Conservation (phyloP, 2,329 filamentous ascomycete genomes). For the Trichoderma brevicompactum region DNA sequence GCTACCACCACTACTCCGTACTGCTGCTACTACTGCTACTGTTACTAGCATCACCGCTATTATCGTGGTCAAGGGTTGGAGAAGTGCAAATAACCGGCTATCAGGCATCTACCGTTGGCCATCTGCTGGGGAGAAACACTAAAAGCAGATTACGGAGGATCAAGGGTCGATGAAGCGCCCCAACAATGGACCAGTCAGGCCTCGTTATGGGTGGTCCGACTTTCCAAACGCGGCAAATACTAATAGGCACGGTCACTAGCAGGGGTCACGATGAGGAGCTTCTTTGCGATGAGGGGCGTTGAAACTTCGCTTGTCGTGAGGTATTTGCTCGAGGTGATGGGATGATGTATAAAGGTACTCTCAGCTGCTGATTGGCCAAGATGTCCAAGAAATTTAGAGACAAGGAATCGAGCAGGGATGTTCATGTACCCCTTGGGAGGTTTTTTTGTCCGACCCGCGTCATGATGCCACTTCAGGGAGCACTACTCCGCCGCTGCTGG, state of each 20-base stretch:
- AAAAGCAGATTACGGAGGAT: constrained; percentile 28
- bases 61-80: constrained; percentile 8
- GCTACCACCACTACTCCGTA: background rate
- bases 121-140: constrained; percentile 1
- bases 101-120: constrained; percentile 20
- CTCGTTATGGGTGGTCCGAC: constrained; percentile 14
- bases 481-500: background rate
- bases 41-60: background rate
- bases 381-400: constrained; percentile 21
- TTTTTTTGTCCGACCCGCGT: constrained; percentile 20
- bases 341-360: constrained; percentile 15
- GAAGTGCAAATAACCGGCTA: constrained; percentile 16
- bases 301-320: constrained; percentile 25
- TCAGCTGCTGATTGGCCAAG: constrained; percentile 19
- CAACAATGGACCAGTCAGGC: constrained; percentile 20
- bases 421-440: constrained; percentile 14
- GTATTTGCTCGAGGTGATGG: constrained; percentile 17
- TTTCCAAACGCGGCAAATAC: constrained; percentile 25
- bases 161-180: constrained; percentile 20
- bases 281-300: constrained; percentile 19
- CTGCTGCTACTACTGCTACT: background rate
- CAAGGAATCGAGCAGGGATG: constrained; percentile 26
- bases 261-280: constrained; percentile 8
- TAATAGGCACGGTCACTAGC: constrained; percentile 13
- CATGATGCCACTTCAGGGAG: constrained; percentile 18